A percentile compares a stretch with the other conserved stretches of the same genome.
These are phyloP conservation scores for Candida nitratophila DNA, from an alignment of 805 yeast genomes.

Conservation along the genomic window DNA sequence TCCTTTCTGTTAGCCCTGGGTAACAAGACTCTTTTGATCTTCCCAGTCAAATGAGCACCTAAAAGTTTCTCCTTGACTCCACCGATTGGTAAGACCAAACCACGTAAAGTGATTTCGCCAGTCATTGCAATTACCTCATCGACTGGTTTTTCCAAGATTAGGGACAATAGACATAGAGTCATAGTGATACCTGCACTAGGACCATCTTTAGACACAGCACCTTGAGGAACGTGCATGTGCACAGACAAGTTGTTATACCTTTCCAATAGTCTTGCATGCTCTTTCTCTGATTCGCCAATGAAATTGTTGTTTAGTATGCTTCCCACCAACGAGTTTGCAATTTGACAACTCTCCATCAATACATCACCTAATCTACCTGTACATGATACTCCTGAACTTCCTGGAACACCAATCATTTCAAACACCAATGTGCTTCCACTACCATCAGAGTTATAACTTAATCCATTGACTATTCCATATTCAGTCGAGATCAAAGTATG, in stretches of 20 bases:
- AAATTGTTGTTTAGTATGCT: conserved; percentile 33
- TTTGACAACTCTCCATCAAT: conserved; percentile 71
- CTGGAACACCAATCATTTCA: conserved; percentile 67
- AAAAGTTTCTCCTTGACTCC: conserved; percentile 72
- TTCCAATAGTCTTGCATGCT: conserved; percentile 26
- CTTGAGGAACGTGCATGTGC: conserved; percentile 43
- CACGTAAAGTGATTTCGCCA: conserved; percentile 77
- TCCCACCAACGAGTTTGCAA: conserved; percentile 68
- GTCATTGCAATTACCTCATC: conserved; percentile 66
- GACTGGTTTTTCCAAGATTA: conserved; percentile 36
- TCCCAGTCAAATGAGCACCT: conserved; percentile 70
- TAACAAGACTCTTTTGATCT: conserved; percentile 49
- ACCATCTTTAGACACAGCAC: conserved; percentile 39
- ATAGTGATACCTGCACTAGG: conserved; percentile 46
- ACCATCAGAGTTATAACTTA: conserved; percentile 83
- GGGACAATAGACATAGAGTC: conserved; percentile 39
- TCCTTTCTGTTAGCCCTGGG: conserved; percentile 69
- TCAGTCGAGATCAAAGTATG: conserved; percentile 41
- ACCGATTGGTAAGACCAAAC: conserved; percentile 74
- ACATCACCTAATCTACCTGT: conserved; percentile 84
- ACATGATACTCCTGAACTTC: conserved; percentile 41
- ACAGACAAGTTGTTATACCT: conserved; percentile 46
- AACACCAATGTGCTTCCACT: conserved; percentile 75
- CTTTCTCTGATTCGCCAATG: not conserved
- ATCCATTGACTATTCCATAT: conserved; percentile 78